Evolutionary conservation across 1,284 basidiomycete species (phyloP), one percentile per base, ranked within the genome.

Genomic region (Ceratobasidium sp.): DNA sequence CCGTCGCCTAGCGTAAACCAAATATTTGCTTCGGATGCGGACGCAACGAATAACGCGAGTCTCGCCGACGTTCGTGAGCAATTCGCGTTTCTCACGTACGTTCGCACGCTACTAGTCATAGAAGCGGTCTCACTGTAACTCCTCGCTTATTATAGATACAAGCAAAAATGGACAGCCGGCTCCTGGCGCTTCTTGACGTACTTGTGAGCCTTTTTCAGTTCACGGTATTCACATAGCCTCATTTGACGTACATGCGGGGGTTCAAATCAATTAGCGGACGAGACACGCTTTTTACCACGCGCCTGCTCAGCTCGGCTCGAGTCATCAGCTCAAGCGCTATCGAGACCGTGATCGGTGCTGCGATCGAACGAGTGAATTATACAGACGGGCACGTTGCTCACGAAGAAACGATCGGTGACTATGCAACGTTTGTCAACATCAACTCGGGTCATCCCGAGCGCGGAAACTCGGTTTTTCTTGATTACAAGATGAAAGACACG

Each of bases 171-270:
- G 73, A 78, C 82, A 2, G 84, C 84, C 1, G 83, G 84, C 10
- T 82, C 82, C 8, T 84, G 83, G 83, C 78, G 84, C 8, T 84
- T 83, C 77, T 73, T 83, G 39, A 83, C 83, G 2, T 81, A 79
- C 76, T 67, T 60, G 78, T 72, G 41, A 58, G 46, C 74, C n/a
- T 43, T 18, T 26, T 30, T 12, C 41, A 30, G 28, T 18, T 59
- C 28, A 74, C 41, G 1, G 12, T 9, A 12, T 39, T 39, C 43
- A 39, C 18, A 32, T 30, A 72, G 59, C 32, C 59, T 18, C n/a
- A 26, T 32, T 41, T 18, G 41, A 9, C 59, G n/a, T 59, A 78
- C 67, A 60, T 14, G 36, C 8, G 36, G 36, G 36, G n/a, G 36
- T 39, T 14, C 6, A 39, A 39, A 6, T 39, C 36, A 39, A 76